Evolutionary conservation across 495 filamentous ascomycete genomes (phyloP).

Genomic region (Aspergillus baeticus): DNA sequence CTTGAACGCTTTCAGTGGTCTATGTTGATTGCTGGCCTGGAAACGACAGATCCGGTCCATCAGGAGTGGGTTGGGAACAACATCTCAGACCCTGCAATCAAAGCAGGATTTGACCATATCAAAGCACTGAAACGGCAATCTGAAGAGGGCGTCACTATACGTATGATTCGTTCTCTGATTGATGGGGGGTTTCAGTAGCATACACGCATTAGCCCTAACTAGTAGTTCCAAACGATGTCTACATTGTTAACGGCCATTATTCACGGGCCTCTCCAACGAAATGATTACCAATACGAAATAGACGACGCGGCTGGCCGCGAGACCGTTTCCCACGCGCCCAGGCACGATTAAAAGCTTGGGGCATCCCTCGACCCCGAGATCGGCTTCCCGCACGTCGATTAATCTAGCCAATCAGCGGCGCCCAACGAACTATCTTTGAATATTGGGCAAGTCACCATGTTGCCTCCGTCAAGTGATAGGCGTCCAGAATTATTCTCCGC

Average conservation of each 20-base stretch:
- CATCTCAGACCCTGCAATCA: slow-evolving; percentile 12
- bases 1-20: slow-evolving; percentile 18
- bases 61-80: slow-evolving; percentile 9
- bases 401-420: slow-evolving; percentile 1
- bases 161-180: slow-evolving; percentile 3
- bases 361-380: not conserved
- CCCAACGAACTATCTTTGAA: not conserved
- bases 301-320: not conserved
- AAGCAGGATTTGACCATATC: not conserved
- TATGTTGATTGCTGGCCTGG: slow-evolving; percentile 12
- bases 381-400: slow-evolving; percentile 8
- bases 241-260: not conserved
- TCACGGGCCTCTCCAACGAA: not conserved
- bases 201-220: not conserved
- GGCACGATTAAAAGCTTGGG: not conserved
- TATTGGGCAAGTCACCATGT: not conserved
- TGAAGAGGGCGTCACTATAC: slow-evolving; percentile 3
- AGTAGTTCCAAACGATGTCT: not conserved
- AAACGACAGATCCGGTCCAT: slow-evolving; percentile 13
- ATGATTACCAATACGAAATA: not conserved
- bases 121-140: not conserved
- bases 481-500: not conserved
- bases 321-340: not conserved
- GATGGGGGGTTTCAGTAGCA: not conserved
- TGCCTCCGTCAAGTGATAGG: not conserved